Evolutionary conservation across 106 monocot genomes (phyloP), one percentile per base, ranked within the genome.

Genomic region (Dendrobium chrysotoxum): DNA sequence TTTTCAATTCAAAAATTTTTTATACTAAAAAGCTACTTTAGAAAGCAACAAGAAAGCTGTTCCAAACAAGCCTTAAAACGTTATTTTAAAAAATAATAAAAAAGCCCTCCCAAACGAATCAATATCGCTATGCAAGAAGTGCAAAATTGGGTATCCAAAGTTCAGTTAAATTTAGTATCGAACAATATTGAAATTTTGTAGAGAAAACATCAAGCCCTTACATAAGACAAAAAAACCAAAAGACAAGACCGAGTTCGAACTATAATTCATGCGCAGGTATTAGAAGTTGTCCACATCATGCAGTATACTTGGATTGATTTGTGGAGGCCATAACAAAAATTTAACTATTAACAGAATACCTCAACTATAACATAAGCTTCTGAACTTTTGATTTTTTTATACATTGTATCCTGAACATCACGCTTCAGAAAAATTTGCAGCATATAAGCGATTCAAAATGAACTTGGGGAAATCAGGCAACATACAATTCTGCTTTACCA

Each of bases 401-500:
- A 35, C 70, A 64, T n/a, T 23, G 20, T 64, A 26, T n/a, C 7
- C 2, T 7, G 23, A 64, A 64, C 64, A 64, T 64, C n/a, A 64
- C 8, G 64, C 23, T 20, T n/a, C 9, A 70, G 15, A 70, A 70
- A 35, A 0, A 70, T 38, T 70, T 70, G 35, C 12, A 35, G 15
- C 35, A 70, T 13, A 31, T 35, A 70, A 15, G 35, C n/a, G 23
- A 61, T 23, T 23, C 20, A 61, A 23, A 31, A 35, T 0, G 31
- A 70, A 35, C 35, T 70, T 12, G 15, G 31, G 31, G 16, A 35
- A 45, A 1, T 88, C 79, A 99, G 20, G 76, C 76, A 45, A 95
- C 84, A 87, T 75, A 99, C 21, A 99, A 77, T 77, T 99, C 98
- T n/a, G 98, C 95, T 73, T 99, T 85, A 81, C 98, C 98, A 79